Conservation (phyloP, 1,284 basidiomycete genomes). For the Cronartium quercuum region DNA sequence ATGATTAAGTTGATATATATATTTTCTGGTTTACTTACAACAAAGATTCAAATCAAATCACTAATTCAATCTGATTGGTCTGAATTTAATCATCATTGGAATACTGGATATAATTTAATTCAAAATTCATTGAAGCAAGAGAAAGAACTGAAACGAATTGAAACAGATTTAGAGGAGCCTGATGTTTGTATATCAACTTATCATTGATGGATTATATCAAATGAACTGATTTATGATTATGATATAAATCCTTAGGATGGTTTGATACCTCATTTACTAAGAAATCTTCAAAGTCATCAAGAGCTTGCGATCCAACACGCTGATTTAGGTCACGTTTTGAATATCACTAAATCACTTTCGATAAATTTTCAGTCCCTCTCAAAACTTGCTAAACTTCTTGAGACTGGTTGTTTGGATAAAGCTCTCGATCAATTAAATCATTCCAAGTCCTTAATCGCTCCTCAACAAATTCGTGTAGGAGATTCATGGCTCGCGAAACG, state of each 20-base stretch:
- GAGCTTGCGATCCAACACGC: constrained; percentile 7
- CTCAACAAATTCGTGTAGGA: neutral
- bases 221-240: neutral
- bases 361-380: constrained; percentile 13
- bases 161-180: constrained; percentile 12
- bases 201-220: neutral
- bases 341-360: constrained; percentile 18
- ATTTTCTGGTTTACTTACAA: neutral
- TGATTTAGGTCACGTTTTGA: constrained; percentile 2
- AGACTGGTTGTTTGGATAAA: constrained; percentile 2
- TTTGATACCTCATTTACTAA: constrained; percentile 14
- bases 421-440: constrained; percentile 7
- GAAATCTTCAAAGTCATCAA: constrained; percentile 17
- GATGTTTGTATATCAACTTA: constrained; percentile 22
- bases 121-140: constrained; percentile 17
- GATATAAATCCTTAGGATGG: constrained; percentile 17
- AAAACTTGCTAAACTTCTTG: constrained; percentile 5
- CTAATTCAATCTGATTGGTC: constrained; percentile 25
- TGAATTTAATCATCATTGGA: constrained; percentile 26
- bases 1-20: no score
- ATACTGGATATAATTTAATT: constrained; percentile 8
- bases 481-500: constrained; percentile 24
- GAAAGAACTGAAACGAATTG: constrained; percentile 7
- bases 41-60: constrained; percentile 23
- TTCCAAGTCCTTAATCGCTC: neutral